Evolutionary conservation across 352 stramenopile species (phyloP), one percentile per base, ranked within the genome.

Genomic region (Globisporangium abappressorium): DNA sequence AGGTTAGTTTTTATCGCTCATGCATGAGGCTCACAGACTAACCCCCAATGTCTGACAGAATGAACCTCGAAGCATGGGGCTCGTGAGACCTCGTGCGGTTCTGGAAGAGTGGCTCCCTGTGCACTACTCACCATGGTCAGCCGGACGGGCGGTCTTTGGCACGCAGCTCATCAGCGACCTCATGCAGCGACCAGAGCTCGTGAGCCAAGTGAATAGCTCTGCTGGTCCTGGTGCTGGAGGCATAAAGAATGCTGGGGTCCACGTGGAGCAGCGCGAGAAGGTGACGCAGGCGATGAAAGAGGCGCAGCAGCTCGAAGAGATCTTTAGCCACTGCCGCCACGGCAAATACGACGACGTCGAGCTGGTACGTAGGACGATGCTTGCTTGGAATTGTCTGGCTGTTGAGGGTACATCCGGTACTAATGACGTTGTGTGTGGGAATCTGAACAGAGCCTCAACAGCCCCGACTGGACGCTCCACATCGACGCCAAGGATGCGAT

Each of bases 401-500:
- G 26, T 78, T 79, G 20, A 69, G 76, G 24, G n/a, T 33, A 22
- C 7, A 41, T 41, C 14, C 2, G 20, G 4, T 30, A 20, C 18
- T 43, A 57, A 47, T 7, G 5, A 54, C 5, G 38, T 33, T 55
- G 64, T 28, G 0, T 22, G n/a, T 49, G 53, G 12, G 30, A 15
- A 9, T 30, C 24, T 54, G 22, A n/a, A 9, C n/a, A 96, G 79
- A 80, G 96, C 15, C 91, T 95, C 68, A 93, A 95, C 62, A 90
- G 93, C 57, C 87, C 91, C n/a, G 91, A 98, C 70, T 97, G 90
- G 83, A 88, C 80, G 3, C 71, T 98, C 15, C 71, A 77, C 12
- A 98, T 99, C 68, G 93, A 98, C 62, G 89, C 91, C 54, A 93
- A 96, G 67, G 95, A 99, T 64, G 80, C 84, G 7, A 87, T 90